These are phyloP conservation scores for Rhizopogon roseolus DNA, from an alignment of 768 basidiomycete species.

Conservation along the genomic window DNA sequence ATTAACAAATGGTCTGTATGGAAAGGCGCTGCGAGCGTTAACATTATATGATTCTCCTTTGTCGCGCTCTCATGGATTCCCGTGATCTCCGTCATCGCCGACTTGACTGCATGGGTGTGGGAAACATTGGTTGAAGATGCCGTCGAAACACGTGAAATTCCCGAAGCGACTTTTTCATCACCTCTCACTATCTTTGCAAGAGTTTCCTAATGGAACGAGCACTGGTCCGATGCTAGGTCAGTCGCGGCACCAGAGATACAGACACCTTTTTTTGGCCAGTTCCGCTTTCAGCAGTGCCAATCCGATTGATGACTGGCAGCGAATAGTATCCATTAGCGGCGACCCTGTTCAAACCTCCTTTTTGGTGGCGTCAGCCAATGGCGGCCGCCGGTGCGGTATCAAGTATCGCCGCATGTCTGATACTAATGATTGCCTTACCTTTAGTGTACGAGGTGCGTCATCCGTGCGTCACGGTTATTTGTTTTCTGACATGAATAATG, in stretches of 20 bases:
- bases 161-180: background rate
- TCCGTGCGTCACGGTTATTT: background rate
- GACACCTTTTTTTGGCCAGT: background rate
- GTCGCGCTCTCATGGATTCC: too few relatives aligned
- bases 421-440: background rate
- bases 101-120: background rate
- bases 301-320: background rate
- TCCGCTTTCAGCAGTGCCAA: background rate
- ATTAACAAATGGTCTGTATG: too few relatives aligned
- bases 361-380: background rate
- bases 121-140: background rate
- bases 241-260: background rate
- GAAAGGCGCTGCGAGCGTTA: too few relatives aligned
- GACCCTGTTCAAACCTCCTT: background rate
- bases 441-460: background rate
- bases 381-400: background rate
- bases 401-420: background rate
- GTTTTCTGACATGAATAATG: background rate
- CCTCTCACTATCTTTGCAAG: background rate
- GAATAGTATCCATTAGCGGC: background rate
- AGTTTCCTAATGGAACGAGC: constrained; percentile 4
- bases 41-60: too few relatives aligned
- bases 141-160: constrained; percentile 1
- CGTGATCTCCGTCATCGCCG: too few relatives aligned
- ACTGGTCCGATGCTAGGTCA: constrained; percentile 1